phyloP scores from a whole-genome alignment of 1,139 yeast genomes.

The Geotrichum restrictum region DNA sequence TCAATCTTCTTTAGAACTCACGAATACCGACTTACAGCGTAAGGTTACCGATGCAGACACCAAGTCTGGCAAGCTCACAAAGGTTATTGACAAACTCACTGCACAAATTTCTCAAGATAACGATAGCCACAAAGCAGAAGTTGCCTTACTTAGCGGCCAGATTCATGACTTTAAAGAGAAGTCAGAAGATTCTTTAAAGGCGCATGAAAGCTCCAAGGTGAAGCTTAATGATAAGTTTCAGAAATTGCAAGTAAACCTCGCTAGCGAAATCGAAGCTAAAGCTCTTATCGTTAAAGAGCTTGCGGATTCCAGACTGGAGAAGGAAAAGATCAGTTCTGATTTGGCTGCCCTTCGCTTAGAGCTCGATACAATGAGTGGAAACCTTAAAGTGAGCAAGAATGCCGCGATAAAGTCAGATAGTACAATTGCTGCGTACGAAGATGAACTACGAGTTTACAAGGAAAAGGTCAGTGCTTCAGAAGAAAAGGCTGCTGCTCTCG shows the following conservation, averaged over 20 bases:
- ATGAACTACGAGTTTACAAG: slow-evolving; percentile 3
- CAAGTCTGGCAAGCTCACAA: slow-evolving; percentile 9
- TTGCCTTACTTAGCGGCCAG: neutral
- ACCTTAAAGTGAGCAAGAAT: slow-evolving; percentile 2
- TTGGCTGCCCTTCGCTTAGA: neutral
- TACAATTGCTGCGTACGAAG: neutral
- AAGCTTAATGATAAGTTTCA: neutral
- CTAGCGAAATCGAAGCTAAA: neutral
- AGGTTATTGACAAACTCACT: slow-evolving; percentile 8
- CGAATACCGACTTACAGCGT: neutral
- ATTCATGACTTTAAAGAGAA: neutral
- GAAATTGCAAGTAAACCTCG: neutral
- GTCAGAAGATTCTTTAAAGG: neutral
- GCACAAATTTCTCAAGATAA: neutral
- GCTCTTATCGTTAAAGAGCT: slow-evolving; percentile 1
- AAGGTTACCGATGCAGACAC: slow-evolving; percentile 19
- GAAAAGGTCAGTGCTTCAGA: slow-evolving; percentile 12
- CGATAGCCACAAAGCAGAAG: slow-evolving; percentile 2
- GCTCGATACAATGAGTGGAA: neutral
- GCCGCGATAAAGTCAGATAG: slow-evolving; percentile 2
- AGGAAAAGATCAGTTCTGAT: neutral
- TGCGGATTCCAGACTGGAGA: neutral
- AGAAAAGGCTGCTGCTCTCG: neutral
- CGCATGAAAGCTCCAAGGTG: neutral
- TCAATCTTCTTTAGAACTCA: slow-evolving; percentile 6